Evolutionary conservation across 2,329 filamentous ascomycete species (phyloP), one percentile per base, ranked within the genome.

Genomic region (Ceratocystis harringtonii): DNA sequence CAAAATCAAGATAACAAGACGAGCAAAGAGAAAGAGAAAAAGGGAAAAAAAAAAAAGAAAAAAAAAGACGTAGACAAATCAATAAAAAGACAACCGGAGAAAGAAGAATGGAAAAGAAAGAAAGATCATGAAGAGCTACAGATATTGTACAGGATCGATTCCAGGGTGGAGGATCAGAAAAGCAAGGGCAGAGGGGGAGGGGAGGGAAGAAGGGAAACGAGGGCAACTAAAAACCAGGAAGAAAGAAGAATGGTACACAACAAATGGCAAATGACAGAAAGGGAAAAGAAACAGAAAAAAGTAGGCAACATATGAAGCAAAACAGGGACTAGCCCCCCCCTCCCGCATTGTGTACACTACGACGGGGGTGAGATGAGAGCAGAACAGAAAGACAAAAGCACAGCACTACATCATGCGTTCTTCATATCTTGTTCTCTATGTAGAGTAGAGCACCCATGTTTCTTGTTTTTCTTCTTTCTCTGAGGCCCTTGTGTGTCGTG

Each of bases 371-470:
- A 22, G 58, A 44, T 10, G 41, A 43, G 6, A n/a, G 19, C 30
- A 43, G 32, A 44, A 44, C 43, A 10, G 7, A 62, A 45, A 62
- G 12, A 61, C 28, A 61, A 61, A 61, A 61, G 58, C 17, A 61
- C 32, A 22, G 58, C 19, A 61, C 36, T 22, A 41, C 36, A 15
- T 22, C 50, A 55, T 55, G 50, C 50, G 58, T 44, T 44, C 41
- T 44, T 61, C n/a, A 22, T 61, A 22, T 61, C 19, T 43, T 61
- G 58, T 61, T 61, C 50, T 55, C 19, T 55, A 55, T 55, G 50
- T 22, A 55, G 50, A 55, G 50, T 25, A 15, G 58, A 28, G 25
- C 36, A 30, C 36, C 15, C 15, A 36, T 28, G 57, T 61, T 36
- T 41, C 30, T 25, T 43, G 15, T 30, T 25, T 44, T 43, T 45